Evolutionary conservation across 306 rosid species (phyloP), one percentile per base, ranked within the genome.

Genomic region (Gynostemma pentaphyllum): DNA sequence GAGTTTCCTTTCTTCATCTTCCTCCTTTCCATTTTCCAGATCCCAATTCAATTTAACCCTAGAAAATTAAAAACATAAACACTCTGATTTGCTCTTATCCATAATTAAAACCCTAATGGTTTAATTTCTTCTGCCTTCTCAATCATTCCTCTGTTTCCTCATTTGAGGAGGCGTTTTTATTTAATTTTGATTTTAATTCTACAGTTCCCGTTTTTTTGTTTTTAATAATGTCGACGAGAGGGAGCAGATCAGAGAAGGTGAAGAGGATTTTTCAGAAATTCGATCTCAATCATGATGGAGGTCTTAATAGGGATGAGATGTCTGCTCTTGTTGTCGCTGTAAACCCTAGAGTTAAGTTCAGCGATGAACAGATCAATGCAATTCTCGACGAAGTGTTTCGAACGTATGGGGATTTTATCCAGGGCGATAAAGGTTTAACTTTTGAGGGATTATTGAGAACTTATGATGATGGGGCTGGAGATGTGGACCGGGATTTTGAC

Each of bases 201-300:
- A n/a, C n/a, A n/a, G n/a, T 19, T 19, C 14, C n/a, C 49, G 3
- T 19, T 29, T 9, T n/a, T 55, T 51, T 19, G 2, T 23, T n/a
- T 27, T 11, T 30, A 36, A 39, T 37, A 73, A 92, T 92, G 99
- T 88, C 99, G 60, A 78, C 94, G 7, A 88, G 99, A 78, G 99
- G 99, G 41, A 81, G 85, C 79, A 84, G 97, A 92, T 92, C 99
- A 68, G 99, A 92, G 87, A 92, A 92, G 78, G 99, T 92, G 59
- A 87, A 86, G 70, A 71, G 95, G 60, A 92, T 92, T 41, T 92
- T 92, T 67, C 78, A 79, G 62, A 96, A 88, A 75, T 92, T 92
- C 57, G 99, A 92, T n/a, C 68, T 28, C 4, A 88, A 84, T 75
- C 83, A 68, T 10, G 96, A 92, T 28, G 99, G 97, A 2, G 99